Conservation (phyloP, 2,329 filamentous ascomycete genomes). For the Phyllosticta paracitricarpa region DNA sequence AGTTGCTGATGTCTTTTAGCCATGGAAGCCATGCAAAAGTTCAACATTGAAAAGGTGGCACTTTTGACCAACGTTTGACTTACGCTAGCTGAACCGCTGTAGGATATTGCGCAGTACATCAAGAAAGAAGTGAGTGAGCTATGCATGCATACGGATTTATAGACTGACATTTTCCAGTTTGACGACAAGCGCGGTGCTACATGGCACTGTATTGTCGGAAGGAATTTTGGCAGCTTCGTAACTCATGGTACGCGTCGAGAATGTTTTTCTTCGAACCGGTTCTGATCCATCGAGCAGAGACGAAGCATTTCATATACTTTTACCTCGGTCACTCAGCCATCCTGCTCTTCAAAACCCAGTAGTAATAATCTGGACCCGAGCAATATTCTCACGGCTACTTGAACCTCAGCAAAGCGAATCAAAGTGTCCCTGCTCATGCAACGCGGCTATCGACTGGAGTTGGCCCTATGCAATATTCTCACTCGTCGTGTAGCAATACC, state of each 20-base stretch:
- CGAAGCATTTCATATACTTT: slow-evolving; percentile 99
- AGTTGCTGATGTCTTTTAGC: slow-evolving; percentile 35
- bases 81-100: slow-evolving; percentile 7
- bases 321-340: slow-evolving; percentile 98
- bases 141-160: not conserved
- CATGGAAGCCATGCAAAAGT: slow-evolving; percentile 62
- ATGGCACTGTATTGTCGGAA: slow-evolving; percentile 98
- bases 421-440: not conserved
- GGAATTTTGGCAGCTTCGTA: slow-evolving; percentile 98
- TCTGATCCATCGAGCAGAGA: slow-evolving; percentile 52
- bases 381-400: not conserved
- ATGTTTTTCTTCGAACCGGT: not conserved
- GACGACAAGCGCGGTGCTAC: slow-evolving; percentile 94
- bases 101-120: slow-evolving; percentile 95
- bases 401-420: not conserved
- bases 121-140: slow-evolving; percentile 63
- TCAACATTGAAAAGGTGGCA: slow-evolving; percentile 59
- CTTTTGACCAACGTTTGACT: not conserved
- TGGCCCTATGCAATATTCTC: not conserved
- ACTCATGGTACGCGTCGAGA: slow-evolving; percentile 65
- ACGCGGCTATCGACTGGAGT: not conserved
- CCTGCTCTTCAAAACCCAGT: slow-evolving; percentile 98
- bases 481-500: not conserved
- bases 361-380: slow-evolving; percentile 11
- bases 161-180: slow-evolving; percentile 51